Conservation (phyloP, 140 eudicot species). For the Bidens hawaiensis region DNA sequence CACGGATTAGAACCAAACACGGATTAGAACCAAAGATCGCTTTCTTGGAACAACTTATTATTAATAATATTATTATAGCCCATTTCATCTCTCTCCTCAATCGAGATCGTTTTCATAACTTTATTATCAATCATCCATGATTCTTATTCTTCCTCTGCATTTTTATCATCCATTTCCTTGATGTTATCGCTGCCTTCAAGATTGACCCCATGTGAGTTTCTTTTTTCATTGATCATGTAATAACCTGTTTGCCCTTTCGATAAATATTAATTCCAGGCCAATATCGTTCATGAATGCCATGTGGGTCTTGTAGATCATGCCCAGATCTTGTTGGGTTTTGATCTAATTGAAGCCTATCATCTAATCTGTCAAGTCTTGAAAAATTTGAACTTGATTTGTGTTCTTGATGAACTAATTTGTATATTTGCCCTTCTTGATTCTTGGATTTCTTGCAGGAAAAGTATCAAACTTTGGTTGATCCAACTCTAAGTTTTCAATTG, state of each 20-base stretch:
- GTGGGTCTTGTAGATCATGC: constrained; percentile 51
- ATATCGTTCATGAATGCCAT: constrained; percentile 32
- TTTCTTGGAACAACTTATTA: too few relatives aligned
- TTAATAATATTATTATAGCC: too few relatives aligned
- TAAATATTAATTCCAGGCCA: constrained; percentile 19
- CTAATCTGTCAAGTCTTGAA: neutral
- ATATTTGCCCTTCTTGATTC: constrained; percentile 1
- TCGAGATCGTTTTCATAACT: constrained; percentile 24
- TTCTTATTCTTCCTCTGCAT: constrained; percentile 12
- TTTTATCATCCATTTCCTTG: constrained; percentile 1
- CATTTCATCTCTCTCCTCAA: constrained; percentile 19
- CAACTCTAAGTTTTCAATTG: neutral
- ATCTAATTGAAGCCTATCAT: constrained; percentile 38
- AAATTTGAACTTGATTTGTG: constrained; percentile 1
- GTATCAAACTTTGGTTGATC: constrained; percentile 20
- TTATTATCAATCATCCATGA: constrained; percentile 25
- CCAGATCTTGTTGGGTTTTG: constrained; percentile 54
- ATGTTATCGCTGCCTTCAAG: constrained; percentile 10
- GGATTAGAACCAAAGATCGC: constrained; percentile 14
- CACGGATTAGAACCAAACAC: too few relatives aligned
- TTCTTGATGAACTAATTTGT: neutral
- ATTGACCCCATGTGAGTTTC: constrained; percentile 32
- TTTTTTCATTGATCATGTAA: constrained; percentile 9
- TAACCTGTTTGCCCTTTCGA: constrained; percentile 8
- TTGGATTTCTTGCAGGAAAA: constrained; percentile 27